These are phyloP conservation scores for Komagataella phaffii DNA, from an alignment of 805 yeast genomes.

Conservation along the genomic window DNA sequence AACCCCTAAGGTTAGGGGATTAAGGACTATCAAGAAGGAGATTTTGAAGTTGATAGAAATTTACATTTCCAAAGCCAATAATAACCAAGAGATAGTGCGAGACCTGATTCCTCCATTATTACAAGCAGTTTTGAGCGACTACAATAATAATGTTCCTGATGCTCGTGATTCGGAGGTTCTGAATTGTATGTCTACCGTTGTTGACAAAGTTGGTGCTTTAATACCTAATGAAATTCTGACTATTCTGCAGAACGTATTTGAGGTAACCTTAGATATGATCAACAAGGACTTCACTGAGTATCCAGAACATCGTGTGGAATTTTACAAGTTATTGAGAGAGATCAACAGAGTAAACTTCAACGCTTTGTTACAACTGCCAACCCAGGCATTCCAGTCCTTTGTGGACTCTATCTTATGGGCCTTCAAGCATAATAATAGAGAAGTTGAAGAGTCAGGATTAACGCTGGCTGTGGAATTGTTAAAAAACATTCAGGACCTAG, in stretches of 20 bases:
- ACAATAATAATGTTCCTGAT: conserved; percentile 79
- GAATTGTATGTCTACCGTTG: conserved; percentile 87
- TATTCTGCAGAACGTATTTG: conserved; percentile 83
- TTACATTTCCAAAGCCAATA: conserved; percentile 77
- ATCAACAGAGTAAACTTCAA: conserved; percentile 77
- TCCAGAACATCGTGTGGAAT: conserved; percentile 96
- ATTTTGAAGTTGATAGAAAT: conserved; percentile 80
- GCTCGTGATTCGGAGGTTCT: conserved; percentile 97
- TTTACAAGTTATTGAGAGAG: conserved; percentile 78
- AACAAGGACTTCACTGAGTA: conserved; percentile 90
- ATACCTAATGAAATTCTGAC: conserved; percentile 83
- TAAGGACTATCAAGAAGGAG: conserved; percentile 94
- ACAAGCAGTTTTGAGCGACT: conserved; percentile 79
- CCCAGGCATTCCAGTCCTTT: conserved; percentile 81
- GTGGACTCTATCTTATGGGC: conserved; percentile 97
- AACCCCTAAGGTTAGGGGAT: conserved; percentile 87
- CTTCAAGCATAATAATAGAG: conserved; percentile 92
- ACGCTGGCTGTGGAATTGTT: conserved; percentile 72
- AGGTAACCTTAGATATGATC: conserved; percentile 90
- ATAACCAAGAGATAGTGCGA: conserved; percentile 69
- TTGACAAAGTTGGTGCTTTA: conserved; percentile 72
- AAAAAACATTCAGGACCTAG: conserved; percentile 70
- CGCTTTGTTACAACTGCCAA: conserved; percentile 79
- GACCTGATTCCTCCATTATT: conserved; percentile 76
- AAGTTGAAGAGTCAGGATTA: conserved; percentile 88